A percentile compares a stretch with the other conserved stretches of the same genome.
Evolutionary conservation across 306 rosid species (phyloP).

Genomic region (Cyamopsis tetragonoloba): DNA sequence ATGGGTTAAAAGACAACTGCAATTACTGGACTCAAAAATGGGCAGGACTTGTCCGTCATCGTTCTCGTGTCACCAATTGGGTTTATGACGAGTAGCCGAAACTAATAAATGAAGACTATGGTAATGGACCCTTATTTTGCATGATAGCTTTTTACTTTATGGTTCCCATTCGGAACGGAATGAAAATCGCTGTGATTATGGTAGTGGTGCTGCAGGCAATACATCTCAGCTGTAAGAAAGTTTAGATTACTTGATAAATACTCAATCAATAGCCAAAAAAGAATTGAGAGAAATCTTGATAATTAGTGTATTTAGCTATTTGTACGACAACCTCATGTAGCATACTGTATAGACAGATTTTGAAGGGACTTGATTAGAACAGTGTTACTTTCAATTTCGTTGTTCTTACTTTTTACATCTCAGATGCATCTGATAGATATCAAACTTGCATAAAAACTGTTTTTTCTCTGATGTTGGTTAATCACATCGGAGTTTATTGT

Average conservation of each 20-base stretch:
- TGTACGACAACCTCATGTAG: background rate
- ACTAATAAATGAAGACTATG: background rate
- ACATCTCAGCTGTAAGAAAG: background rate
- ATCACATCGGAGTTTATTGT: background rate
- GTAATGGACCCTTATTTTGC: background rate
- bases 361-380: background rate
- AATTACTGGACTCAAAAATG: slow-evolving; percentile 44
- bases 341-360: background rate
- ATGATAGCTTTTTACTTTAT: background rate
- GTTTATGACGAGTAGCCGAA: slow-evolving; percentile 44
- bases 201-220: slow-evolving; percentile 9
- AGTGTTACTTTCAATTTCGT: too few species aligned
- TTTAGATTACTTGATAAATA: background rate
- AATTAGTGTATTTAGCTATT: background rate
- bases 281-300: slow-evolving; percentile 4
- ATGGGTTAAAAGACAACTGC: slow-evolving; percentile 72
- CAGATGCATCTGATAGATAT: background rate
- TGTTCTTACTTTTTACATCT: too few species aligned
- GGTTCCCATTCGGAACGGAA: background rate
- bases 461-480: background rate
- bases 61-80: slow-evolving; percentile 48
- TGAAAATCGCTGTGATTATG: background rate
- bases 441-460: background rate
- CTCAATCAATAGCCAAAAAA: background rate
- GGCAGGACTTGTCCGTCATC: slow-evolving; percentile 18